Evolutionary conservation across 768 basidiomycete genomes (phyloP), one percentile per base, ranked within the genome.

Genomic region (Mycena vitilis): DNA sequence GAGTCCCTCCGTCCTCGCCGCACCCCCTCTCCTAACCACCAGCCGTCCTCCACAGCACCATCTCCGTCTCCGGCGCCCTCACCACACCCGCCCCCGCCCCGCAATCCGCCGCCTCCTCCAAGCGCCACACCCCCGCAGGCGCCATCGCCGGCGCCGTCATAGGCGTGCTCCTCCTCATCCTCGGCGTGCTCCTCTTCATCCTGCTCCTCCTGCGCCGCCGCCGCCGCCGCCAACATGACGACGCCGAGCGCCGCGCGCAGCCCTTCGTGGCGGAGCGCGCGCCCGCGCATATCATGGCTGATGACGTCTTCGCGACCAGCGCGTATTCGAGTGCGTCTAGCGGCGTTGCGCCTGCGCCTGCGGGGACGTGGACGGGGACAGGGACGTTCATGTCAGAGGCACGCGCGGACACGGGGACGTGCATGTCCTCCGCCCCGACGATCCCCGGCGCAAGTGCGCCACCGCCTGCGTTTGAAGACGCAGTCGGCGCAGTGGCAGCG

Each of bases 131-230:
- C 30, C 44, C 30, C 30, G 30, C 30, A 30, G 30, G 30, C 30
- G 30, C 44, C 37, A 64, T 70, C 34, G 64, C 73, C 52, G 80
- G 77, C 13, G 70, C 70, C 13, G 78, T 83, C 34, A 72, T 76
- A 10, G 81, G 81, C n/a, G 75, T 70, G 25, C 70, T 78, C 16
- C 34, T 80, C 47, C 53, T 81, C 37, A 54, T 73, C 37, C 65
- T 75, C 25, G 44, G 69, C 8, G 57, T 69, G 9, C 61, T 76
- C 53, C 34, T 34, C 0, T 42, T 68, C 34, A 15, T 68, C 45
- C 15, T 49, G 10, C 58, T 75, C 40, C 59, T 78, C 22, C 56
- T 77, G 36, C 76, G 65, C 54, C 71, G 75, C 22, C 76, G 76
- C 23, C 67, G 70, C 6, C 34, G 18, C 15, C 63, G 66, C n/a